Evolutionary conservation across 83 land plant genomes (phyloP).

Genomic region (Isoetes engelmannii): DNA sequence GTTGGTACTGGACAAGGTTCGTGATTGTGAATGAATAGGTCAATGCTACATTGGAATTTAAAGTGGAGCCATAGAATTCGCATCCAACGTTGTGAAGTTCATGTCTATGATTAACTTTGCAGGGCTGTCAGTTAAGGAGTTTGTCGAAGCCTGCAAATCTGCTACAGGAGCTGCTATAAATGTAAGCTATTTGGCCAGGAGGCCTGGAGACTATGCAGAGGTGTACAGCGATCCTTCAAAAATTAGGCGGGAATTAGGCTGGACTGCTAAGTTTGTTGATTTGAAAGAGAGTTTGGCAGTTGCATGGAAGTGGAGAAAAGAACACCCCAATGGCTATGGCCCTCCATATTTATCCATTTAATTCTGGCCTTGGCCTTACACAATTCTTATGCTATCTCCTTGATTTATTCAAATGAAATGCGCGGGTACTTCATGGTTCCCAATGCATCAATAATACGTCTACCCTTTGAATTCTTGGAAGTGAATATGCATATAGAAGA

Average conservation of each 20-base stretch:
- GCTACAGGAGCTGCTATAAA: constrained; percentile 62
- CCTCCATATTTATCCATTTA: not conserved
- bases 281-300: constrained; percentile 46
- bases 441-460: no score
- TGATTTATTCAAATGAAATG: no score
- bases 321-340: constrained; percentile 54
- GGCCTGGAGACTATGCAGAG: constrained; percentile 88
- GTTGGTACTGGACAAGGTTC: constrained; percentile 91
- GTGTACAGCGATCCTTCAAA: constrained; percentile 76
- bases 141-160: constrained; percentile 74
- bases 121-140: constrained; percentile 86
- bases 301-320: constrained; percentile 79
- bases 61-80: no score
- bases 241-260: constrained; percentile 53
- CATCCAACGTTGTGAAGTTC: no score
- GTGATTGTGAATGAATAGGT: not conserved
- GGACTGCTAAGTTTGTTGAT: constrained; percentile 58
- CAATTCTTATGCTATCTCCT: no score
- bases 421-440: no score
- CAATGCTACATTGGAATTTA: no score
- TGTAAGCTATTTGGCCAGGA: constrained; percentile 46
- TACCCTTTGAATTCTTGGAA: no score
- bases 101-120: not conserved
- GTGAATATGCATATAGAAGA: no score
- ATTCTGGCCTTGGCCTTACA: no score